These are phyloP conservation scores for Ceratobasidium theobromae DNA, from an alignment of 1,284 basidiomycete species.

Conservation along the genomic window DNA sequence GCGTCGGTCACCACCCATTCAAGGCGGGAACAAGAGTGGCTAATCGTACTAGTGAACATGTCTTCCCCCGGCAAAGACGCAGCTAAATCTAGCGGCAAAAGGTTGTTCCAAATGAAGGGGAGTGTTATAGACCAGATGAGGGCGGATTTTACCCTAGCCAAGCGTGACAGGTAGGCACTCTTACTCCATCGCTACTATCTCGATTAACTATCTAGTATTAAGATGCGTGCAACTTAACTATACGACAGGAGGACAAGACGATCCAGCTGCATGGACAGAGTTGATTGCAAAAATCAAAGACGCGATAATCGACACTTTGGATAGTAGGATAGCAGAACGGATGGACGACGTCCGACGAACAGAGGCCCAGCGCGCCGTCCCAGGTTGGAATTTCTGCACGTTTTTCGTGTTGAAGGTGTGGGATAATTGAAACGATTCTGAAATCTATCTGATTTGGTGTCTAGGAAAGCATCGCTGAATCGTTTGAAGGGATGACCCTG, in stretches of 20 bases:
- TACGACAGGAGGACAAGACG: slow-evolving; percentile 60
- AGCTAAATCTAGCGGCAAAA: slow-evolving; percentile 49
- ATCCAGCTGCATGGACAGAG: slow-evolving; percentile 87
- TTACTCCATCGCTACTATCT: background rate
- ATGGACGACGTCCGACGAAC: slow-evolving; percentile 88
- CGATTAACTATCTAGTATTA: slow-evolving; percentile 29
- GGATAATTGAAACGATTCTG: background rate
- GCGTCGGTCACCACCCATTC: slow-evolving; percentile 54
- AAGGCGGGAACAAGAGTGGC: slow-evolving; percentile 82
- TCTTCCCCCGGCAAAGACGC: slow-evolving; percentile 66
- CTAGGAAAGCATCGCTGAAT: slow-evolving; percentile 91
- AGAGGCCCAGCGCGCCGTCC: slow-evolving; percentile 82
- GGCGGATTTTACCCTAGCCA: slow-evolving; percentile 89
- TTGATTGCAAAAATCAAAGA: slow-evolving; percentile 89
- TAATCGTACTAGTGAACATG: slow-evolving; percentile 71
- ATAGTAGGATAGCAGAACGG: slow-evolving; percentile 70
- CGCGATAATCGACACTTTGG: slow-evolving; percentile 78
- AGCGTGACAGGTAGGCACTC: slow-evolving; percentile 74
- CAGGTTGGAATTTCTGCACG: slow-evolving; percentile 96
- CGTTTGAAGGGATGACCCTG: slow-evolving; percentile 88
- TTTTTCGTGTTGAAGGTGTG: slow-evolving; percentile 91
- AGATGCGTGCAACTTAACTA: slow-evolving; percentile 82
- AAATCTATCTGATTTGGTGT: background rate
- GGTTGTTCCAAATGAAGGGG: slow-evolving; percentile 79
- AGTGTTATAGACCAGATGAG: slow-evolving; percentile 88